These are phyloP conservation scores for Penicillium hesseltinei DNA, from an alignment of 2,329 filamentous ascomycete species.

Conservation along the genomic window DNA sequence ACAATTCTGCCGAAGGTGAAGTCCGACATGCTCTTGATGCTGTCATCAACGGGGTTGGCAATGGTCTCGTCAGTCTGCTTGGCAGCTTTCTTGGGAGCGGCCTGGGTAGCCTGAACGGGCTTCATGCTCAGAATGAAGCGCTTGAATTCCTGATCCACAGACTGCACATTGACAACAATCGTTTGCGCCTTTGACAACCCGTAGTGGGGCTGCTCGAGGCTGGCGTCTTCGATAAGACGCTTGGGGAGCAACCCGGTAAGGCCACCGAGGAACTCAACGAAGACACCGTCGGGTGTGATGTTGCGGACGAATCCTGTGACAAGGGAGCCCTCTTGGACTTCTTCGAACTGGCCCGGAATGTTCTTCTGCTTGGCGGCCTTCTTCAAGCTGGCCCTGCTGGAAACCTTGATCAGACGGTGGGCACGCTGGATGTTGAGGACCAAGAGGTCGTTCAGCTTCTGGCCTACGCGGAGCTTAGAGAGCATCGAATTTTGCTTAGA, in stretches of 20 bases:
- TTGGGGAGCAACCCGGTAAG: slow-evolving; percentile 78
- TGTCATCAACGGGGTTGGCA: slow-evolving; percentile 63
- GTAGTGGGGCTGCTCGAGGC: slow-evolving; percentile 67
- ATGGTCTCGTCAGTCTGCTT: slow-evolving; percentile 38
- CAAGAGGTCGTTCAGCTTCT: slow-evolving; percentile 76
- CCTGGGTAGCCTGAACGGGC: slow-evolving; percentile 50
- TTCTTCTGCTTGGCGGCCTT: slow-evolving; percentile 70
- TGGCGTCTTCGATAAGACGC: slow-evolving; percentile 70
- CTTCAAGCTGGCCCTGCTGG: slow-evolving; percentile 79
- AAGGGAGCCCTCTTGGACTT: slow-evolving; percentile 66
- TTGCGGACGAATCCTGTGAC: slow-evolving; percentile 82
- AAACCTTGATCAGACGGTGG: slow-evolving; percentile 71
- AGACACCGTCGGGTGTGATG: slow-evolving; percentile 75
- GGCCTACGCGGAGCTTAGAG: slow-evolving; percentile 80
- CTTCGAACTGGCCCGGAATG: slow-evolving; percentile 69
- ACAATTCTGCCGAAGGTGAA: slow-evolving; percentile 69
- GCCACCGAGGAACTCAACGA: slow-evolving; percentile 80
- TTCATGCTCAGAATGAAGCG: slow-evolving; percentile 67
- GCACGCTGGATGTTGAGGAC: slow-evolving; percentile 82
- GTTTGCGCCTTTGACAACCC: slow-evolving; percentile 76
- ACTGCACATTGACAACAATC: slow-evolving; percentile 68
- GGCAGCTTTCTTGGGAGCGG: slow-evolving; percentile 43
- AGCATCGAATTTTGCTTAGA: slow-evolving; percentile 74
- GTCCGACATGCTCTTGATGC: slow-evolving; percentile 65
- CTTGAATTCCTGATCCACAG: slow-evolving; percentile 66